Evolutionary conservation across 495 filamentous ascomycete species (phyloP).

Genomic region (Neurospora tetraspora): DNA sequence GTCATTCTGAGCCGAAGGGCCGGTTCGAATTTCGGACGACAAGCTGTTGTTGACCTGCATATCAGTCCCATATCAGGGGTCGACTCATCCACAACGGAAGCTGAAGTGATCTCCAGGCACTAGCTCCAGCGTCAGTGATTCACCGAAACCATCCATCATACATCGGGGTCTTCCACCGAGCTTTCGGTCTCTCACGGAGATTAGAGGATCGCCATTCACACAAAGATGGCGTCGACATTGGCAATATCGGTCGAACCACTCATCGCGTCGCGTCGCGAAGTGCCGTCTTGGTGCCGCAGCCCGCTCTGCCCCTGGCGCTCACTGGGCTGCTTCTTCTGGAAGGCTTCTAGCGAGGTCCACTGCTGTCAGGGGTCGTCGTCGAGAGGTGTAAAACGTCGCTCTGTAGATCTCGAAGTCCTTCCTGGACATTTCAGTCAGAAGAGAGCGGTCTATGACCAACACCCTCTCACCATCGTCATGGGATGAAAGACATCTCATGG

Average conservation of each 20-base stretch:
- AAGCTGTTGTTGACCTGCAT: neutral
- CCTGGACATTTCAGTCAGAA: neutral
- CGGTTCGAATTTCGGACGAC: neutral
- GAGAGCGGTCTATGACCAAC: neutral
- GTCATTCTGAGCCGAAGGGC: neutral
- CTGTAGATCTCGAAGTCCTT: neutral
- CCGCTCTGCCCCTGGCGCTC: neutral
- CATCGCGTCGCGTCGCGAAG: neutral
- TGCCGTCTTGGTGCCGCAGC: neutral
- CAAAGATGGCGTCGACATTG: neutral
- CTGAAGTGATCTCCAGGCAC: neutral
- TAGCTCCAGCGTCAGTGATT: neutral
- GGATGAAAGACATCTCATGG: neutral
- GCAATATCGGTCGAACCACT: neutral
- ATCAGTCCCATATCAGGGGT: neutral
- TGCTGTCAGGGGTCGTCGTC: neutral
- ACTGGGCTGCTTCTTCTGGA: neutral
- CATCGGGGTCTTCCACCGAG: neutral
- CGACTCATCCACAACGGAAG: neutral
- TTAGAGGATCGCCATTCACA: neutral
- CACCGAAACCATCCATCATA: neutral
- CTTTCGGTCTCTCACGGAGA: neutral
- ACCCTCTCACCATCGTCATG: neutral
- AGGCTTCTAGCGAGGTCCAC: neutral
- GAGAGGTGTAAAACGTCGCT: neutral